These are phyloP conservation scores for Podospora tetraspora DNA, from an alignment of 495 filamentous ascomycete genomes.

Conservation along the genomic window DNA sequence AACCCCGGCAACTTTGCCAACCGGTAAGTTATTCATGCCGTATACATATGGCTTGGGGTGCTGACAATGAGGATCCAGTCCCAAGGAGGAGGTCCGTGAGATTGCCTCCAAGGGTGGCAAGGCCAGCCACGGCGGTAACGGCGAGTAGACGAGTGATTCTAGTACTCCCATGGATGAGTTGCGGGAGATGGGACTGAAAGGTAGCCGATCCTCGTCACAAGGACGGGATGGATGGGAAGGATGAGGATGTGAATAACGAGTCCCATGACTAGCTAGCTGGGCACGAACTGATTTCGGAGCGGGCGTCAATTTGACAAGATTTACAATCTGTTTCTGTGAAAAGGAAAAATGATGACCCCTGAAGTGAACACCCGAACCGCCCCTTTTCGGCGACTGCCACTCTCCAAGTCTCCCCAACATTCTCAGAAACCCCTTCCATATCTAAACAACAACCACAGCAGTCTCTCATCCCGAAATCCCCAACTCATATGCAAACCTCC, in stretches of 20 bases:
- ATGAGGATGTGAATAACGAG: neutral
- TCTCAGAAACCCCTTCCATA: no score
- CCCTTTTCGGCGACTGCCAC: neutral
- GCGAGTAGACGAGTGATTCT: neutral
- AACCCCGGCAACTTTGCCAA: conserved; percentile 64
- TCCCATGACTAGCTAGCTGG: neutral
- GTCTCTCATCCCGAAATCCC: neutral
- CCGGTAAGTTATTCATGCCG: conserved; percentile 24
- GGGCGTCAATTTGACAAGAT: neutral
- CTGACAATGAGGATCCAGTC: conserved; percentile 13
- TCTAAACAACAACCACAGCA: neutral
- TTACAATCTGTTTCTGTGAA: neutral
- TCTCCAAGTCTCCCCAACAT: no score
- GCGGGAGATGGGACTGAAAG: neutral
- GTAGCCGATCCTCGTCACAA: neutral
- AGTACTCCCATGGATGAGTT: neutral
- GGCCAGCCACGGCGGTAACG: conserved; percentile 26
- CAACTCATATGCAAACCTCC: neutral
- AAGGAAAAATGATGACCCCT: neutral
- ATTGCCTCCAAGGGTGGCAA: conserved; percentile 16
- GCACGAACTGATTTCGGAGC: neutral
- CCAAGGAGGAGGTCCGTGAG: conserved; percentile 43
- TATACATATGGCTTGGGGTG: no score
- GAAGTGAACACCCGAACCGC: no score
- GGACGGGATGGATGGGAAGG: neutral